Evolutionary conservation across 441 rosid species (phyloP).

Genomic region (Populus hybrid): DNA sequence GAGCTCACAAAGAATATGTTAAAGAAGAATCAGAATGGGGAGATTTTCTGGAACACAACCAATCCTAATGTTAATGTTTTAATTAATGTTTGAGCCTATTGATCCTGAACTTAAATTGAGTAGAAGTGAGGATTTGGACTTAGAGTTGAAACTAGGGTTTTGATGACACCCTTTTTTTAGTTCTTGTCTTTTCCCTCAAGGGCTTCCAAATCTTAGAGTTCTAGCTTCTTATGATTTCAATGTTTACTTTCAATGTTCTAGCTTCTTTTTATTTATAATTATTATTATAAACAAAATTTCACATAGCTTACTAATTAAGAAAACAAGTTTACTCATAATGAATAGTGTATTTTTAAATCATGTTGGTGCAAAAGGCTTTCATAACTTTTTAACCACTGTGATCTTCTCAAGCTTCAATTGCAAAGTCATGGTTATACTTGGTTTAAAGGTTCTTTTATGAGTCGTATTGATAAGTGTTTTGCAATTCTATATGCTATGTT

Average conservation of each 20-base stretch:
- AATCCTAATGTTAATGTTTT: neutral
- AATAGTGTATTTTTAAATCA: too few relatives aligned
- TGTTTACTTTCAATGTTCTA: neutral
- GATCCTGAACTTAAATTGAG: constrained; percentile 11
- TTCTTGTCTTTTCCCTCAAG: too few relatives aligned
- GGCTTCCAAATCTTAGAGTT: too few relatives aligned
- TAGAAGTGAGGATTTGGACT: constrained; percentile 7
- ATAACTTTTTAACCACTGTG: too few relatives aligned
- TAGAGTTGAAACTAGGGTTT: constrained; percentile 25
- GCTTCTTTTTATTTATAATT: neutral
- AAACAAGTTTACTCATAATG: too few relatives aligned
- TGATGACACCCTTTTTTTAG: neutral
- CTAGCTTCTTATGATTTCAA: neutral
- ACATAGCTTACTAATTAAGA: neutral
- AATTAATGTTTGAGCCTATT: neutral
- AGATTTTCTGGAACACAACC: neutral
- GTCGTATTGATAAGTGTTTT: too few relatives aligned
- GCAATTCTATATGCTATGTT: too few relatives aligned
- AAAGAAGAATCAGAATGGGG: neutral
- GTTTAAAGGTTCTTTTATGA: too few relatives aligned
- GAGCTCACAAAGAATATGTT: constrained; percentile 17
- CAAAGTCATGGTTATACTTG: too few relatives aligned
- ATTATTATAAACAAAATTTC: neutral
- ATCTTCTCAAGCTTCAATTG: too few relatives aligned
- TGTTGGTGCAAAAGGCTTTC: too few relatives aligned